A percentile compares a stretch with the other conserved stretches of the same genome.
Evolutionary conservation across 2,329 filamentous ascomycete genomes (phyloP).

Genomic region (Cadophora luteo-olivacea): DNA sequence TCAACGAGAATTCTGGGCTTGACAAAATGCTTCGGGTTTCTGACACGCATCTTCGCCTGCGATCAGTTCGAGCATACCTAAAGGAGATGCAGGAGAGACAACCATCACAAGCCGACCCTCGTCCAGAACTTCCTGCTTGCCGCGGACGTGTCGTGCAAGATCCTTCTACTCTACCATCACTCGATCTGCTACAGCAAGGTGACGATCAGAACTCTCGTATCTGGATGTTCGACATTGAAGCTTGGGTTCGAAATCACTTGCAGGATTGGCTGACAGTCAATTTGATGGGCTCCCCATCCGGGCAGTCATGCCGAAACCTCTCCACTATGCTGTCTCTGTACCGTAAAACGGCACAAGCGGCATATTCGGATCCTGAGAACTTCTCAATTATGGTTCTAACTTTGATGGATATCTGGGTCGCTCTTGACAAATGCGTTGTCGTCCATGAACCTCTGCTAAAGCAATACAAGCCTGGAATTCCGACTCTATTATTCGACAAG

Average conservation of each 20-base stretch:
- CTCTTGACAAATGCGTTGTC: too few relatives aligned
- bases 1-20: not conserved
- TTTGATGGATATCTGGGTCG: constrained; percentile 50
- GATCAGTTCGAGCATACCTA: not conserved
- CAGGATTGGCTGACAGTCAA: not conserved
- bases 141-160: not conserved
- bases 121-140: not conserved
- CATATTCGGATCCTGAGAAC: constrained; percentile 54
- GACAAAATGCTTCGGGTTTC: not conserved
- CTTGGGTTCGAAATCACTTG: not conserved
- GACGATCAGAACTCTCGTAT: not conserved
- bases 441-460: too few relatives aligned
- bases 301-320: not conserved
- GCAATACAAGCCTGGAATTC: too few relatives aligned
- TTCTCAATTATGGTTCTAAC: constrained; percentile 62
- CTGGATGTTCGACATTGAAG: not conserved
- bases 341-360: constrained; percentile 45
- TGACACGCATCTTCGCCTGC: not conserved
- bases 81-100: not conserved
- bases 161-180: not conserved
- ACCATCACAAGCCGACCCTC: not conserved
- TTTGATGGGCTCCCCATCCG: not conserved
- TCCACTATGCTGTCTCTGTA: not conserved
- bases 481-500: too few relatives aligned
- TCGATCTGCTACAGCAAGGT: not conserved